phyloP scores from a whole-genome alignment of 495 filamentous ascomycete genomes.

The Aspergillus sclerotioniger region DNA sequence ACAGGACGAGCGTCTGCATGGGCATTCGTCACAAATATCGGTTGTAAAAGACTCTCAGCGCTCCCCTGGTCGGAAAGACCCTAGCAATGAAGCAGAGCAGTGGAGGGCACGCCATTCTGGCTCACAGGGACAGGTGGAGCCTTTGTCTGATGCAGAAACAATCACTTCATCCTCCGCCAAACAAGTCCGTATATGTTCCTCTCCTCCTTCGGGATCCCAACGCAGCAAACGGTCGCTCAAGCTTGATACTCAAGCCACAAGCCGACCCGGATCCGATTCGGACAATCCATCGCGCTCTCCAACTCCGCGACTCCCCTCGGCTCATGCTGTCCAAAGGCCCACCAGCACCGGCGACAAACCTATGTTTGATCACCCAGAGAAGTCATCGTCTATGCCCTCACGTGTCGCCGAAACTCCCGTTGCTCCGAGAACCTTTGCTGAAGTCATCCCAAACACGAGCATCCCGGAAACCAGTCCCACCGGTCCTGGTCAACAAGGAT shows the following conservation, averaged over 20 bases:
- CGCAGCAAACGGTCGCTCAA: conserved; percentile 9
- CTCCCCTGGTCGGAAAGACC: conserved; percentile 29
- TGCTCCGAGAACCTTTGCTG: conserved; percentile 26
- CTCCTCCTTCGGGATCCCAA: conserved; percentile 23
- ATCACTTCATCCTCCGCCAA: conserved; percentile 31
- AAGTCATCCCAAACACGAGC: conserved; percentile 33
- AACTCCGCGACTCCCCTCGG: conserved; percentile 10
- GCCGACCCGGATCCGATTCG: conserved; percentile 10
- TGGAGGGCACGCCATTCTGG: conserved; percentile 8
- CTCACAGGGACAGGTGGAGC: conserved; percentile 13
- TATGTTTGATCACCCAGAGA: conserved; percentile 17
- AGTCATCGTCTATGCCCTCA: conserved; percentile 44
- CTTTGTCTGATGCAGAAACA: conserved; percentile 20
- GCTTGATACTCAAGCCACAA: conserved; percentile 1
- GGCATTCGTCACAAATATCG: conserved; percentile 34
- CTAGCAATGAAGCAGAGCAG: conserved; percentile 1
- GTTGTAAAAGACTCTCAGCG: conserved; percentile 51
- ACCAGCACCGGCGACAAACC: conserved; percentile 5
- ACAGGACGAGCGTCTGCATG: conserved; percentile 14
- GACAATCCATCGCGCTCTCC: conserved; percentile 9
- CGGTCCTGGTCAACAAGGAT: conserved; percentile 24
- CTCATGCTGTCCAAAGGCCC: conserved; percentile 4
- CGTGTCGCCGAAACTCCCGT: conserved; percentile 43
- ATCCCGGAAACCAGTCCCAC: conserved; percentile 46
- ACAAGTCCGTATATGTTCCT: conserved; percentile 24